Conservation (phyloP, 768 basidiomycete genomes). For the Kwoniella sp. region DNA sequence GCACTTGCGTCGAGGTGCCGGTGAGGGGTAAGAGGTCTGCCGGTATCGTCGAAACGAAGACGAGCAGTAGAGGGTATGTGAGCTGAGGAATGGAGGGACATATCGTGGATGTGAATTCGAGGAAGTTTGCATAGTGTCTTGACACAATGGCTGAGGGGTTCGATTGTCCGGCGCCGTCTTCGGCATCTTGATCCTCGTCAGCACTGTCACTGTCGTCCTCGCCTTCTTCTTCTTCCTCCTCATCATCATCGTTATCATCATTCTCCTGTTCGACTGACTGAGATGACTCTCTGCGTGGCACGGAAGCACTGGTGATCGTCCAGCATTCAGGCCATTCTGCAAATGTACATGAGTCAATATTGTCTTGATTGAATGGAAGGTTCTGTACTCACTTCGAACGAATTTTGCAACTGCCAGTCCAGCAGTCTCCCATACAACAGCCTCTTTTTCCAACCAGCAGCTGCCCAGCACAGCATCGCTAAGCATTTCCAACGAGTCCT, state of each 20-base stretch:
- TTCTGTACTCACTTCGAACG: constrained; percentile 65
- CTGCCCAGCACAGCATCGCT: constrained; percentile 52
- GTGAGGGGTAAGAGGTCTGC: constrained; percentile 49
- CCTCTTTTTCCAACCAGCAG: constrained; percentile 69
- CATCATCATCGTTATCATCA: constrained; percentile 43
- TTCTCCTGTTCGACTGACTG: constrained; percentile 26
- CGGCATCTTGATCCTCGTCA: constrained; percentile 22
- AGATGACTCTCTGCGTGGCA: constrained; percentile 4
- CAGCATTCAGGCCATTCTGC: constrained; percentile 71
- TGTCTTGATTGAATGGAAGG: neutral
- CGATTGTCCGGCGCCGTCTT: neutral
- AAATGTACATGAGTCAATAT: neutral
- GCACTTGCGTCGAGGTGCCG: constrained; percentile 52
- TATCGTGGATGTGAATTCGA: constrained; percentile 74
- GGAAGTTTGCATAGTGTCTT: constrained; percentile 69
- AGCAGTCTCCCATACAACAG: constrained; percentile 68
- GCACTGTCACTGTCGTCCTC: constrained; percentile 56
- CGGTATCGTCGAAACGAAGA: constrained; percentile 81
- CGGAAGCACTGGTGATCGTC: constrained; percentile 56
- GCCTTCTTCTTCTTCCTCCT: constrained; percentile 58
- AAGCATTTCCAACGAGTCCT: constrained; percentile 60
- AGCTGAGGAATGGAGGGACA: constrained; percentile 77
- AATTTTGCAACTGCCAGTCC: constrained; percentile 73
- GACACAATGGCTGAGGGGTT: constrained; percentile 13
- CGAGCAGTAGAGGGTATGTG: constrained; percentile 78